A percentile compares a stretch with the other conserved stretches of the same genome.
These are phyloP conservation scores for Elaeagnus macrophylla DNA, from an alignment of 306 rosid species.

Conservation along the genomic window DNA sequence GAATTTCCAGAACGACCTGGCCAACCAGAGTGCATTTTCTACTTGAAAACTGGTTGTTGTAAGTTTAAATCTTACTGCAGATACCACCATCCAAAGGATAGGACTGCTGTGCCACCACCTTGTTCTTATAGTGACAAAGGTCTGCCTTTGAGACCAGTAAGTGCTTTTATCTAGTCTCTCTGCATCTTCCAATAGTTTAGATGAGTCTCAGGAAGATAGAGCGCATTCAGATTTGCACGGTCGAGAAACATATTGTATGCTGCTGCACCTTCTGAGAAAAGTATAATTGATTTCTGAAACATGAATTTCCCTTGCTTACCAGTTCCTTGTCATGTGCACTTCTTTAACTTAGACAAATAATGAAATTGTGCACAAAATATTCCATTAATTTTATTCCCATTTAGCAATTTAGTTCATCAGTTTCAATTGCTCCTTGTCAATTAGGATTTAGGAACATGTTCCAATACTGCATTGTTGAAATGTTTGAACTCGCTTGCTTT, in stretches of 20 bases:
- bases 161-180: constrained; percentile 14
- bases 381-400: too few species aligned
- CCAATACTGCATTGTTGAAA: too few species aligned
- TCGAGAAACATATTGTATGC: background rate
- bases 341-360: too few species aligned
- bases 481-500: too few species aligned
- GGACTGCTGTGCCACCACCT: constrained; percentile 33
- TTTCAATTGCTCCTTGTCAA: too few species aligned
- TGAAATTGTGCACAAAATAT: too few species aligned
- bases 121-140: constrained; percentile 74
- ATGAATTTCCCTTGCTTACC: too few species aligned
- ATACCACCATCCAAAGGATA: constrained; percentile 83
- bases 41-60: constrained; percentile 83
- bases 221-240: background rate
- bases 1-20: constrained; percentile 90
- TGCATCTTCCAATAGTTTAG: background rate
- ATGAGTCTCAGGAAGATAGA: background rate
- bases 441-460: too few species aligned
- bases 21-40: constrained; percentile 81
- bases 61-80: constrained; percentile 75
- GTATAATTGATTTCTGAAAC: too few species aligned
- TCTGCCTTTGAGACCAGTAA: constrained; percentile 92
- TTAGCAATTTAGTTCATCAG: too few species aligned
- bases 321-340: too few species aligned
- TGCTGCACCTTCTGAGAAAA: background rate